Base-by-base conservation (phyloP, 1,284 basidiomycete genomes). In the Sporisorium reilianum region DNA sequence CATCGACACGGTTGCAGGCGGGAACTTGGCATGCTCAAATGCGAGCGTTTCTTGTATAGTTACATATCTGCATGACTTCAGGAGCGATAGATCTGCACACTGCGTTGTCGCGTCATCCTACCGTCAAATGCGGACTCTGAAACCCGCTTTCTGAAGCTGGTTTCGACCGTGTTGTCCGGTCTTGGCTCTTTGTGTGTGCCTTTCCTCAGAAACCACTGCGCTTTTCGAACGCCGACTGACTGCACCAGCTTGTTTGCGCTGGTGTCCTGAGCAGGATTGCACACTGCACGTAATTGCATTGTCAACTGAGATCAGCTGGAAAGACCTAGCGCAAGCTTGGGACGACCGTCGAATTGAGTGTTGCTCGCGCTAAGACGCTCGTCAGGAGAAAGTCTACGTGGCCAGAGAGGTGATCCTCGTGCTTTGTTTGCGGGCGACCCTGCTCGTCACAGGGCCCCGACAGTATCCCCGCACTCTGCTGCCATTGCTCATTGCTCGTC, bases 341-440 rank as follows among this genome's bases (percentile, higher is more conserved):
- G 40, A 41, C n/a, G 40, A 41, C 20, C 40, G 40, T 41, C 20
- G 40, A 41, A 41, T 8, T 12, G 40, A n/a, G n/a, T n/a, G n/a
- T n/a, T n/a, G n/a, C n/a, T n/a, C n/a, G n/a, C n/a, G n/a, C n/a
- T n/a, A n/a, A n/a, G n/a, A n/a, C n/a, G n/a, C n/a, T n/a, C n/a
- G n/a, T n/a, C n/a, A n/a, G n/a, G n/a, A n/a, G n/a, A n/a, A 7
- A 34, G 32, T 20, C 40, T 48, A 59, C 49, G 40, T 59, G 55
- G 44, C 28, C 55, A 34, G 42, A 42, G 46, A 50, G 26, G 48
- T 42, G 48, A 51, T 58, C 48, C 40, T 45, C 16, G 23, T 23
- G 46, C 26, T 32, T 26, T 34, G 26, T 22, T 22, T 50, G 30
- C 20, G 28, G n/a, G 30, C 30, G 11, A 11, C 40, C 40, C 7